phyloP scores from a whole-genome alignment of 2,329 filamentous ascomycete species.

The Kalmusia sp. region DNA sequence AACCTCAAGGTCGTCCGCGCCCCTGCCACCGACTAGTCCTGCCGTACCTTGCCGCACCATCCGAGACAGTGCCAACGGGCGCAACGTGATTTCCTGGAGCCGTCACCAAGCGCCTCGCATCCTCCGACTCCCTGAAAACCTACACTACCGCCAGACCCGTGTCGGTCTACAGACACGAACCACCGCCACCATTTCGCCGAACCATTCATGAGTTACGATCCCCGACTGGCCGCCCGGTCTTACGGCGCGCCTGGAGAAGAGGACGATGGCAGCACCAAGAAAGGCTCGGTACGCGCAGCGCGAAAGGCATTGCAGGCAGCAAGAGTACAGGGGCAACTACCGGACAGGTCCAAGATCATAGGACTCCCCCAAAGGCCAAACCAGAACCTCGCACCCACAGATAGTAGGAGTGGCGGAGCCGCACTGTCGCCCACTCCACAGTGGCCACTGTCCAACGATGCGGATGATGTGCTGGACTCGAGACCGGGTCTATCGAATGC shows the following conservation, averaged over 20 bases:
- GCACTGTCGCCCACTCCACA: conserved; percentile 47
- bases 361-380: conserved; percentile 45
- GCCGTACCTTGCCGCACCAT: conserved; percentile 15
- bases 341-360: conserved; percentile 42
- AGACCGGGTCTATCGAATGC: conserved; percentile 27
- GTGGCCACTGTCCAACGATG: conserved; percentile 55
- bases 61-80: conserved; percentile 25
- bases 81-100: conserved; percentile 17
- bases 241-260: conserved; percentile 36
- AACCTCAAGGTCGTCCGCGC: conserved; percentile 5
- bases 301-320: conserved; percentile 41
- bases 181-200: conserved; percentile 33
- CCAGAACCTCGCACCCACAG: conserved; percentile 34
- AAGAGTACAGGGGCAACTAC: conserved; percentile 34
- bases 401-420: conserved; percentile 18
- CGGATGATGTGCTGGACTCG: conserved; percentile 30
- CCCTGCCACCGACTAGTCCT: conserved; percentile 14
- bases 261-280: conserved; percentile 29
- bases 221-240: conserved; percentile 37
- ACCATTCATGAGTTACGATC: conserved; percentile 48
- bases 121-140: conserved; percentile 8
- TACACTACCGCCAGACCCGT: conserved; percentile 26
- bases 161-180: conserved; percentile 42
- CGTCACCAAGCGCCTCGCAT: conserved; percentile 8
- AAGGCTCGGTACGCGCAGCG: conserved; percentile 48